phyloP scores from a whole-genome alignment of 208 protist genomes.

The Endotrypanum monterogeii region DNA sequence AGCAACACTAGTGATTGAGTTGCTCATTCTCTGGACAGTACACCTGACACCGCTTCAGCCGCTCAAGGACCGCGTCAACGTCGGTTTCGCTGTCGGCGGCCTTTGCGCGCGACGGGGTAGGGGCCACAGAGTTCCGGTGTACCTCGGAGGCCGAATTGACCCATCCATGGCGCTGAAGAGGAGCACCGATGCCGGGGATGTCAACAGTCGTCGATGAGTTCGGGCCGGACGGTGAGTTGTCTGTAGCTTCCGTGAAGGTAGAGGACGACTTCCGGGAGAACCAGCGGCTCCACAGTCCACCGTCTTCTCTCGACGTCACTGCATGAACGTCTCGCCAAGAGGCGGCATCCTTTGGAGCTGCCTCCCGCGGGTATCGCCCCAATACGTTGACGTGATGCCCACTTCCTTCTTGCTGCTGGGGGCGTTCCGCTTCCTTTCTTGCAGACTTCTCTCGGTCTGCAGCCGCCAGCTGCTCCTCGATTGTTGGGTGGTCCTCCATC shows the following conservation, averaged over 20 bases:
- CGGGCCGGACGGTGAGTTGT: neutral
- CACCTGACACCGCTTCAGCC: constrained; percentile 74
- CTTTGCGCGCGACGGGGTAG: constrained; percentile 18
- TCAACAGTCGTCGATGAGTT: neutral
- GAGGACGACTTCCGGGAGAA: constrained; percentile 30
- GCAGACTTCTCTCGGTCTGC: constrained; percentile 18
- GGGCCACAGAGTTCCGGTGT: neutral
- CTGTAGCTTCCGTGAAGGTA: neutral
- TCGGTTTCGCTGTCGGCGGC: constrained; percentile 56
- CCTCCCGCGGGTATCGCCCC: constrained; percentile 12
- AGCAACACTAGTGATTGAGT: constrained; percentile 20
- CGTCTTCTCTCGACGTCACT: neutral
- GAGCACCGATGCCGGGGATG: neutral
- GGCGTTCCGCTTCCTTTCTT: constrained; percentile 11
- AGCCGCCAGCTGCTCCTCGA: constrained; percentile 64
- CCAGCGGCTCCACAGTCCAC: constrained; percentile 13
- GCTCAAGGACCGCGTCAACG: constrained; percentile 53
- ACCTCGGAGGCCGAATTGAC: neutral
- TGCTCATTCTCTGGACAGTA: constrained; percentile 83
- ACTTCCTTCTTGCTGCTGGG: constrained; percentile 19
- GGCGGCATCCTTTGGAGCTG: constrained; percentile 6
- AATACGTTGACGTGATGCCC: constrained; percentile 20
- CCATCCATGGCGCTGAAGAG: constrained; percentile 2
- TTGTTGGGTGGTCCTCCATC: constrained; percentile 74
- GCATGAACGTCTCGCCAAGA: constrained; percentile 11